Conservation (phyloP, 805 yeast species). For the Pichia exigua region DNA sequence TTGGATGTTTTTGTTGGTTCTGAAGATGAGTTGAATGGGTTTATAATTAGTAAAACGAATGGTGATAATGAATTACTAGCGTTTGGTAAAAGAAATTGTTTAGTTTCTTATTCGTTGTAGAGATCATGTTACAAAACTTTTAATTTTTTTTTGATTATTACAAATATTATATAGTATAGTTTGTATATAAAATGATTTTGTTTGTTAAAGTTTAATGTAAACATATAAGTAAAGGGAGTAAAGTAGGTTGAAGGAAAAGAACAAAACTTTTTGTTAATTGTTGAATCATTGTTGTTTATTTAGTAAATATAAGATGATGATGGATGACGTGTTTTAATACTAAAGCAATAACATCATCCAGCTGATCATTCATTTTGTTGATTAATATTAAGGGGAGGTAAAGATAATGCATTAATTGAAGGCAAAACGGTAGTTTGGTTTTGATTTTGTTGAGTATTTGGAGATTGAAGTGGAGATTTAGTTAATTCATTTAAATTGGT, state of each 20-base stretch:
- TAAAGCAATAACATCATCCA: not conserved
- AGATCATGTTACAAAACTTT: too few species aligned
- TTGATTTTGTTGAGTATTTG: not conserved
- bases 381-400: conserved; percentile 27
- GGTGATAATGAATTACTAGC: conserved; percentile 1
- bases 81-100: conserved; percentile 11
- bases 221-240: not conserved
- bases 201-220: too few species aligned
- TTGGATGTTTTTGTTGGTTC: conserved; percentile 11
- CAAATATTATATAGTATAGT: too few species aligned
- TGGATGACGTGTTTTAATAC: not conserved
- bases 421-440: conserved; percentile 11
- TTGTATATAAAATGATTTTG: too few species aligned
- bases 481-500: not conserved
- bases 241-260: not conserved
- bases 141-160: too few species aligned
- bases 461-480: not conserved
- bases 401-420: conserved; percentile 24
- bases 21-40: conserved; percentile 7
- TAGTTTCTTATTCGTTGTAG: not conserved
- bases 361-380: conserved; percentile 15
- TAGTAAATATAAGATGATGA: not conserved
- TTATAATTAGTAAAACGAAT: not conserved
- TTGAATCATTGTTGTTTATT: not conserved
- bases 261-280: not conserved